Base-by-base conservation (phyloP, 345 rosid species). In the Viola odorata region DNA sequence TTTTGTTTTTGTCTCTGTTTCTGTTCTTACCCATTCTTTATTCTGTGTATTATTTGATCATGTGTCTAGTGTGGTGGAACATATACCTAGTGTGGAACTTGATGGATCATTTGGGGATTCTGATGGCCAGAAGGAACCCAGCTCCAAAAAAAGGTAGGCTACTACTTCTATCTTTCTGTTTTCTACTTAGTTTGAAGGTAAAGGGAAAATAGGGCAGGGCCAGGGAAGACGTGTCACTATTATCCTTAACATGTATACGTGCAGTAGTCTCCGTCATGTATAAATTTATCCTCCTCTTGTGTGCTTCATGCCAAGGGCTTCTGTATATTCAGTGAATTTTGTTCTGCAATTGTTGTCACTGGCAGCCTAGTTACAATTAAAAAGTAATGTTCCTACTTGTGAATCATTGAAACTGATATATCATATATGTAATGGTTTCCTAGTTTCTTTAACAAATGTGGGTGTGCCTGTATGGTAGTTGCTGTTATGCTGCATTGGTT, bases 111-210 rank as follows among this genome's bases (percentile, higher is more conserved):
- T 78, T 63, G 97, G 84, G 65, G 85, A 92, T 62, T 81, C 85
- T 38, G 88, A 89, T 58, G 77, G 72, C 62, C 77, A 60, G 49
- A 92, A 87, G 82, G 96, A 89, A 65, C 73, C 76, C 71, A 81
- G 81, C 64, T 82, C 92, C 42, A 88, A 82, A 76, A 91, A 91
- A 82, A 85, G 95, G 98, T 91, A 75, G 55, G 5, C 37, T 16
- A 17, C 17, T 51, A 6, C 14, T 45, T 13, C 58, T 11, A 50
- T n/a, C 37, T 61, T 14, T 53, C 44, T 54, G 36, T 39, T 10
- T 14, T 50, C 4, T 23, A 41, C 14, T 39, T 8, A 3, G 3
- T 13, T 4, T 12, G 32, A 23, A 23, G 32, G 32, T 23, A 23
- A 23, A 23, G 2, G 32, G 32, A 23, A 6, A 57, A 40, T 36